Percentiles rank a stretch among this genome's conserved stretches.
Evolutionary conservation across 139 green algal species (phyloP).

Genomic region (Chlamydomonas schloesseri): DNA sequence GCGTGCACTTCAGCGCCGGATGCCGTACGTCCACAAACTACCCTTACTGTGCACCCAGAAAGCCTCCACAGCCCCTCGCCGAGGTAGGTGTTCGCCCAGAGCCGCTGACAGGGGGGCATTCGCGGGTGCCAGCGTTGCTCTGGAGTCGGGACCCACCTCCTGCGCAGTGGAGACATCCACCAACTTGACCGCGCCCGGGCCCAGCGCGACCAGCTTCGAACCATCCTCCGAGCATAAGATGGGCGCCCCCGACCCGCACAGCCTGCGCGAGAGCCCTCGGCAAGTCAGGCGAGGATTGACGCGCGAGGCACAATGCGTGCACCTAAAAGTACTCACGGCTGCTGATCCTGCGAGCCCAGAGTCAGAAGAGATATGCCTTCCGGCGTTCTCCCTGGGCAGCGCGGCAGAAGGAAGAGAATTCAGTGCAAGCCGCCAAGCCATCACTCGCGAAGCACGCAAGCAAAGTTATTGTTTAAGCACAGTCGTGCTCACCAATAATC

Average conservation of each 20-base stretch:
- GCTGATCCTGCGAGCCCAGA: neutral
- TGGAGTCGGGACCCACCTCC: too few relatives aligned
- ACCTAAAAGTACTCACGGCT: neutral
- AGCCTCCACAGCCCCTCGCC: too few relatives aligned
- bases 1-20: too few relatives aligned
- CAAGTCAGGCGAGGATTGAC: neutral
- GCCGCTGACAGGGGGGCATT: too few relatives aligned
- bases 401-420: neutral
- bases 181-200: neutral
- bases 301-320: neutral
- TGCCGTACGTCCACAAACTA: too few relatives aligned
- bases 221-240: slow-evolving; percentile 22
- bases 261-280: neutral
- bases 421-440: neutral
- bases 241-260: neutral
- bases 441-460: neutral
- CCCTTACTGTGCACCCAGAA: too few relatives aligned
- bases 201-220: neutral
- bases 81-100: too few relatives aligned
- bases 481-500: neutral
- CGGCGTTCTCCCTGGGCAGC: slow-evolving; percentile 4
- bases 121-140: too few relatives aligned
- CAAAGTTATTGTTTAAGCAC: neutral
- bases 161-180: neutral
- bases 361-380: slow-evolving; percentile 19